phyloP scores from a whole-genome alignment of 805 yeast species.

The Lipomyces chichibuensis region DNA sequence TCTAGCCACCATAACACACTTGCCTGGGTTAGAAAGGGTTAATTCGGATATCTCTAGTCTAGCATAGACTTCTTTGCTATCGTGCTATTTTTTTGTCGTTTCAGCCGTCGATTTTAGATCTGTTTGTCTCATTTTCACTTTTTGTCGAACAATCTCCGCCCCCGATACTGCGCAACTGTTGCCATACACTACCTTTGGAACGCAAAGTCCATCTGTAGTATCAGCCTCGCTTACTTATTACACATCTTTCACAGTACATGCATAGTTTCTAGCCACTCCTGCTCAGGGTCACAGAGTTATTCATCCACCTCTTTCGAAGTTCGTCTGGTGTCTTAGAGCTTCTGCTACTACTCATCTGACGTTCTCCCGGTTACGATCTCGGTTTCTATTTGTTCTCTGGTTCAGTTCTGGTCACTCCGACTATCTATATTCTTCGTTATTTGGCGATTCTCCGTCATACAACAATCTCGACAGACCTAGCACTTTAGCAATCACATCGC shows the following conservation, averaged over 20 bases:
- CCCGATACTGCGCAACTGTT: neutral
- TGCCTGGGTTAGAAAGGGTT: neutral
- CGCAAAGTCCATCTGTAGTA: neutral
- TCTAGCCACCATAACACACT: neutral
- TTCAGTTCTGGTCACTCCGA: constrained; percentile 34
- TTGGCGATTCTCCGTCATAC: neutral
- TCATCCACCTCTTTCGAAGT: constrained; percentile 13
- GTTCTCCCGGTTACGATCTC: constrained; percentile 15
- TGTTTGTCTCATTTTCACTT: neutral
- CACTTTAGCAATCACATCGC: constrained; percentile 2
- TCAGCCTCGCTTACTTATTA: constrained; percentile 4
- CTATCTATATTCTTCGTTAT: constrained; percentile 9
- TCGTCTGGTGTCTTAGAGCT: constrained; percentile 9
- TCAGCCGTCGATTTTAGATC: neutral
- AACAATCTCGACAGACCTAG: neutral
- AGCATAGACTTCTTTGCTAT: neutral
- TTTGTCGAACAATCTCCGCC: neutral
- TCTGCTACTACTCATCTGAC: neutral
- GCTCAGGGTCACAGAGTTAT: constrained; percentile 9
- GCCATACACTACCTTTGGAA: neutral
- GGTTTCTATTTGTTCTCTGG: constrained; percentile 18
- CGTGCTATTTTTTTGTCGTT: neutral
- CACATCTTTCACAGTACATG: constrained; percentile 3
- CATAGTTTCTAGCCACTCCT: neutral
- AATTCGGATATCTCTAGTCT: neutral